These are phyloP conservation scores for Quercus agrifolia DNA, from an alignment of 306 rosid species.

Conservation along the genomic window DNA sequence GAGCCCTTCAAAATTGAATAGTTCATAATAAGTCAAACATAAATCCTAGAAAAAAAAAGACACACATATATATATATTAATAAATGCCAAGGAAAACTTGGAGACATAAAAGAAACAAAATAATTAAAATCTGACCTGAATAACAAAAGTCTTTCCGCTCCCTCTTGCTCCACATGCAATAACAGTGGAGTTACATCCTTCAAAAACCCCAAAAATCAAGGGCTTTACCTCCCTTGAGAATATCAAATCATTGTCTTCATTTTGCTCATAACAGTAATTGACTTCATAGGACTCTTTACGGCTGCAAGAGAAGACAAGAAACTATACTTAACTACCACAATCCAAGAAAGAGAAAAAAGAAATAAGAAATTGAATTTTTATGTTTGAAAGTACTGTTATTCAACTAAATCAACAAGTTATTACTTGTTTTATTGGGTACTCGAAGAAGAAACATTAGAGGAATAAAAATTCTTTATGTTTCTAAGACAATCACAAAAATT, in stretches of 20 bases:
- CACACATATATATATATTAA: no score
- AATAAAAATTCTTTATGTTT: no score
- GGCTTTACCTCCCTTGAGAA: slow-evolving; percentile 64
- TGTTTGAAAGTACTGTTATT: no score
- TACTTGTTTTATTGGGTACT: no score
- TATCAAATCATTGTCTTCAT: slow-evolving; percentile 55
- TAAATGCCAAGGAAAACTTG: no score
- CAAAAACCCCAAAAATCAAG: slow-evolving; percentile 58
- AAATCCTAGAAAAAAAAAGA: neutral
- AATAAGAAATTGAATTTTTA: no score
- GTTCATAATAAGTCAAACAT: neutral
- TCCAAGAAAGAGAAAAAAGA: neutral
- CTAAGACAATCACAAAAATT: no score
- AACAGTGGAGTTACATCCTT: slow-evolving; percentile 68
- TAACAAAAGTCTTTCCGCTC: slow-evolving; percentile 69
- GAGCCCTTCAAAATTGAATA: slow-evolving; percentile 59
- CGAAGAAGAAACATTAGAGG: no score
- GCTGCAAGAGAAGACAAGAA: slow-evolving; percentile 34
- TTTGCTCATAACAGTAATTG: slow-evolving; percentile 60
- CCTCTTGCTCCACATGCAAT: slow-evolving; percentile 81
- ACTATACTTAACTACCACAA: neutral
- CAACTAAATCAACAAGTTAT: no score
- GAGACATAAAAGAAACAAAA: no score
- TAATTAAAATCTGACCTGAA: slow-evolving; percentile 52
- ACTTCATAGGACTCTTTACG: slow-evolving; percentile 50